These are phyloP conservation scores for Symmetrospora coprosmae DNA, from an alignment of 768 basidiomycete species.

Conservation along the genomic window DNA sequence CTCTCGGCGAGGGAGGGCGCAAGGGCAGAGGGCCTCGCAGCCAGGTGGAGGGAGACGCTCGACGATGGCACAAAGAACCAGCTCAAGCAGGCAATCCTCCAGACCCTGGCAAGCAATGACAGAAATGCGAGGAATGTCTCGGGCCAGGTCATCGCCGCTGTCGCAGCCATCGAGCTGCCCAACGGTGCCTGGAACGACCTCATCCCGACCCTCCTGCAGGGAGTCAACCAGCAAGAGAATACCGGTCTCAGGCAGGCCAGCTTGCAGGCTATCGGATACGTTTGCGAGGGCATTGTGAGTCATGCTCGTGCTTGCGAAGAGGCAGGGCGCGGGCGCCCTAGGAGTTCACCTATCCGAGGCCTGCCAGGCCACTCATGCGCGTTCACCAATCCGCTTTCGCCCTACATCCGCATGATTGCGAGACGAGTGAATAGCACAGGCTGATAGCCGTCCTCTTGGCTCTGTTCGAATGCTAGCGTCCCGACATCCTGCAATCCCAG, in stretches of 20 bases:
- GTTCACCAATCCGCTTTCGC: no score
- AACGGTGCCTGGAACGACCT: slow-evolving; percentile 76
- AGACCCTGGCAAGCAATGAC: slow-evolving; percentile 59
- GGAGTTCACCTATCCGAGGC: no score
- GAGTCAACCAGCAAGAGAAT: slow-evolving; percentile 61
- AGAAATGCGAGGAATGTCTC: slow-evolving; percentile 69
- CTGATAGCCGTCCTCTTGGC: no score
- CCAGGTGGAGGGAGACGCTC: slow-evolving; percentile 62
- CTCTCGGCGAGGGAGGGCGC: slow-evolving; percentile 76
- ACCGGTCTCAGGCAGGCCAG: slow-evolving; percentile 58
- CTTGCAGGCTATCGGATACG: slow-evolving; percentile 86
- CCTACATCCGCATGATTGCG: no score
- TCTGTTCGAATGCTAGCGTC: slow-evolving; percentile 49
- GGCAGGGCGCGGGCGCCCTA: neutral
- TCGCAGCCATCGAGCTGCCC: slow-evolving; percentile 85
- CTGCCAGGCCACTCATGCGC: no score
- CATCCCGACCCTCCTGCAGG: slow-evolving; percentile 71
- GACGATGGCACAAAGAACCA: slow-evolving; percentile 53
- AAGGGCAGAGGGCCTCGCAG: slow-evolving; percentile 58
- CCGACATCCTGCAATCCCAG: slow-evolving; percentile 70
- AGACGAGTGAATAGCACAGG: no score
- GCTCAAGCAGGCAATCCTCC: slow-evolving; percentile 75
- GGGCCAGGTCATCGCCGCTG: slow-evolving; percentile 84
- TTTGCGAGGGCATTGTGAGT: slow-evolving; percentile 91
- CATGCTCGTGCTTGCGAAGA: neutral